phyloP scores from a whole-genome alignment of 2,329 filamentous ascomycete species.

The Pseudocercospora vitis region DNA sequence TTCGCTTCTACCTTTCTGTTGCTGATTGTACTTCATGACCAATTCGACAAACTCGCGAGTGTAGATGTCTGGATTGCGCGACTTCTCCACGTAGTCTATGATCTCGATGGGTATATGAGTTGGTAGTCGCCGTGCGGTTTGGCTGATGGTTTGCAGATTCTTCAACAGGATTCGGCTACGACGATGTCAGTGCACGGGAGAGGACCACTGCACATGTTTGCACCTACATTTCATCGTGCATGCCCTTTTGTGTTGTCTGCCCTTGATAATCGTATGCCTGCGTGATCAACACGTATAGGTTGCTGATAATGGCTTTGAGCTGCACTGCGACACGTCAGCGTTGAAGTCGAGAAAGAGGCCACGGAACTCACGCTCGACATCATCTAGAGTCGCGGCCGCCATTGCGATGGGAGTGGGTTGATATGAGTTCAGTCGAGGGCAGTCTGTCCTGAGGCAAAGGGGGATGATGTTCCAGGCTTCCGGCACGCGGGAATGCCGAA shows the following conservation, averaged over 20 bases:
- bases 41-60: slow-evolving; percentile 65
- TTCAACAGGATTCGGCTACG: slow-evolving; percentile 53
- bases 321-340: slow-evolving; percentile 43
- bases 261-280: slow-evolving; percentile 62
- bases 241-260: slow-evolving; percentile 55
- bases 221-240: slow-evolving; percentile 58
- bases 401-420: slow-evolving; percentile 23
- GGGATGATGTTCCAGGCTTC: not conserved
- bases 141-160: slow-evolving; percentile 55
- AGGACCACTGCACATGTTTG: not conserved
- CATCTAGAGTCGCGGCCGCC: slow-evolving; percentile 34
- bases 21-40: slow-evolving; percentile 62
- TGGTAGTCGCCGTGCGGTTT: slow-evolving; percentile 50
- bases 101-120: slow-evolving; percentile 62
- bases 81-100: slow-evolving; percentile 63
- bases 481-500: not conserved
- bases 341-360: not conserved
- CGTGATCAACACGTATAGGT: slow-evolving; percentile 60
- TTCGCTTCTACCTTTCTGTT: slow-evolving; percentile 60
- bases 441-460: too few relatives aligned
- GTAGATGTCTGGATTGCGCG: slow-evolving; percentile 66
- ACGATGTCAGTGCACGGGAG: slow-evolving; percentile 15
- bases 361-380: slow-evolving; percentile 34
- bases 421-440: too few relatives aligned
- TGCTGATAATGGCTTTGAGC: slow-evolving; percentile 61